Percentiles rank a stretch among this genome's conserved stretches.
Evolutionary conservation across 2,329 filamentous ascomycete species (phyloP).

Genomic region (Botrytis galanthina): DNA sequence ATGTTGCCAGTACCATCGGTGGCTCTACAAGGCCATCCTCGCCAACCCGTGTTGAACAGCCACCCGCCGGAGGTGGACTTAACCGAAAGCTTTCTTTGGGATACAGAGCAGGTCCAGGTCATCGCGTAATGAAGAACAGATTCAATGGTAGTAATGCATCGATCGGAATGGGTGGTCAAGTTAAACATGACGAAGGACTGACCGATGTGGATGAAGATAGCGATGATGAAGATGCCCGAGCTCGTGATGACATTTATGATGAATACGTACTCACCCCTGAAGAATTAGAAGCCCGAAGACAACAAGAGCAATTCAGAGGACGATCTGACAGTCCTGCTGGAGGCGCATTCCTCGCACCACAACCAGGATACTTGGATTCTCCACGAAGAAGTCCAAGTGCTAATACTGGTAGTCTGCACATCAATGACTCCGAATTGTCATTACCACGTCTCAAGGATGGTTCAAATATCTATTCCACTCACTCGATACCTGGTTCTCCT

Average conservation of each 20-base stretch:
- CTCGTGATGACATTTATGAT: constrained; percentile 19
- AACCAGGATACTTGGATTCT: constrained; percentile 16
- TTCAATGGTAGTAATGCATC: neutral
- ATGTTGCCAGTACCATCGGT: constrained; percentile 17
- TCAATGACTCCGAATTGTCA: constrained; percentile 20
- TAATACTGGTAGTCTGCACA: constrained; percentile 15
- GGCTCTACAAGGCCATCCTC: constrained; percentile 12
- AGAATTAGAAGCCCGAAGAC: constrained; percentile 16
- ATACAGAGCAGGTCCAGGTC: constrained; percentile 20
- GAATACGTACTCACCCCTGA: constrained; percentile 21
- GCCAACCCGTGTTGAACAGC: constrained; percentile 6
- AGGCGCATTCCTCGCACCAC: constrained; percentile 12
- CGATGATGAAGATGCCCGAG: constrained; percentile 14
- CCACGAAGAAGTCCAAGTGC: neutral
- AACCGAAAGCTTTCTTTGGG: constrained; percentile 19
- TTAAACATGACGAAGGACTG: constrained; percentile 12
- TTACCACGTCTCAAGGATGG: constrained; percentile 15
- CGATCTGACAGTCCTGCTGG: constrained; percentile 13
- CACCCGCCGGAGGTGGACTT: constrained; percentile 14
- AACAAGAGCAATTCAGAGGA: constrained; percentile 10
- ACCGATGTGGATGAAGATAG: constrained; percentile 18
- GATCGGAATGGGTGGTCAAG: neutral
- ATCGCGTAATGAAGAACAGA: constrained; percentile 16
- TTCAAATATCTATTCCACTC: constrained; percentile 13
- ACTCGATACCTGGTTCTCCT: constrained; percentile 17